Evolutionary conservation across 805 yeast species (phyloP).

Genomic region (Saccharomyces kudriavzevii): DNA sequence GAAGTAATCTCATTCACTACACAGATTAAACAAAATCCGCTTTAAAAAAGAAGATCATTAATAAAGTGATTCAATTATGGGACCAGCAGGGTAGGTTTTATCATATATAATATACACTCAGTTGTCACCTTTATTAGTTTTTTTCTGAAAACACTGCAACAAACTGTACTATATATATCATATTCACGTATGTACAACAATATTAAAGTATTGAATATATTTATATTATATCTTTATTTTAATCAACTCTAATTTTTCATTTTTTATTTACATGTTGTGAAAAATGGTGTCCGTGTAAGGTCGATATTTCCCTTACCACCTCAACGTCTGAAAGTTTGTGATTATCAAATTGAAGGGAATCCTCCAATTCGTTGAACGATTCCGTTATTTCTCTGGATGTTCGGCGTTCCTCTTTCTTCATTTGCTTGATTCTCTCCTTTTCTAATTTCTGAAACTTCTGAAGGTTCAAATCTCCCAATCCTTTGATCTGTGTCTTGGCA

Average conservation of each 20-base stretch:
- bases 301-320: slow-evolving; percentile 4
- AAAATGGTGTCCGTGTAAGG: slow-evolving; percentile 9
- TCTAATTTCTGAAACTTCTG: slow-evolving; percentile 21
- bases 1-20: slow-evolving; percentile 51
- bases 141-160: not conserved
- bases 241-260: not conserved
- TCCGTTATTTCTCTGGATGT: slow-evolving; percentile 15
- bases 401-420: slow-evolving; percentile 13
- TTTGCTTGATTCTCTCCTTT: slow-evolving; percentile 16
- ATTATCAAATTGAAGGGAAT: not conserved
- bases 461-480: slow-evolving; percentile 20
- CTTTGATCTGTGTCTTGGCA: slow-evolving; percentile 43
- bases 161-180: slow-evolving; percentile 1
- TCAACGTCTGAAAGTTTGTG: not conserved
- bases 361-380: slow-evolving; percentile 12
- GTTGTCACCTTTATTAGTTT: not conserved
- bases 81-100: not conserved
- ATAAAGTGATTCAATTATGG: not conserved
- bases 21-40: not conserved
- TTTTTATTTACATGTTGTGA: not conserved
- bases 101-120: slow-evolving; percentile 1
- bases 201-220: slow-evolving; percentile 1
- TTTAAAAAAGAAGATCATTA: not conserved
- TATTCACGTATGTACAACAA: not conserved
- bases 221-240: not conserved